Base-by-base conservation (phyloP, 2,329 filamentous ascomycete genomes). In the Exophiala sp. region DNA sequence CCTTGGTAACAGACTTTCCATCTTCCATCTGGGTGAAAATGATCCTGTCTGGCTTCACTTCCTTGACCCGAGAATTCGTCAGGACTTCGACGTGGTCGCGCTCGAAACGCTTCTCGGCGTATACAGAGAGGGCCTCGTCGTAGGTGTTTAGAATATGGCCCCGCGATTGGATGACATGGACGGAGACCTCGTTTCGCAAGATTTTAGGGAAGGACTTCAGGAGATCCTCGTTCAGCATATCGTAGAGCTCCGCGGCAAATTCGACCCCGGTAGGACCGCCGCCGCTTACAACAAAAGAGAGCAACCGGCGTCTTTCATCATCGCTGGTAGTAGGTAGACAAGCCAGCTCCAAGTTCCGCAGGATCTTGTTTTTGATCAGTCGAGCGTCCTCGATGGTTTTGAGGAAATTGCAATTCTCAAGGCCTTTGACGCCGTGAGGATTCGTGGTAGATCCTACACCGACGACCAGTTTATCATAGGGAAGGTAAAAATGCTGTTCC, bases 121-220 rank as follows among this genome's bases (percentile, higher is more conserved):
- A 98, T 64, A 83, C 82, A 9, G 90, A 96, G 1, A 98, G 77
- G 0, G 88, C 85, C 70, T 98, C 93, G 58, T 98, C 93, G 65
- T 98, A 98, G 0, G 93, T 98, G 72, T 98, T 98, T 23, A 98
- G 76, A 57, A 98, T 98, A 62, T 98, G 93, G 34, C 86, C 83
- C 52, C 93, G 81, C 62, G 88, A 95, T 65, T 98, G 93, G 55
- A 98, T 96, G 40, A 98, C 77, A 64, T 98, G 94, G 1, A 98
- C 91, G 0, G 93, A 97, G 42, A 98, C 95, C 66, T 98, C 89
- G 65, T 97, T 97, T 55, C 93, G 82, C n/a, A 98, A 71, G 23
- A 98, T 81, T 56, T 83, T 83, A 2, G 93, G 93, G 68, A 95
- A 98, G 61, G 86, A 81, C 45, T 78, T 75, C 37, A 83, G 83